Conservation (phyloP, 23 red algal genomes). For the Gracilaria domingensis region DNA sequence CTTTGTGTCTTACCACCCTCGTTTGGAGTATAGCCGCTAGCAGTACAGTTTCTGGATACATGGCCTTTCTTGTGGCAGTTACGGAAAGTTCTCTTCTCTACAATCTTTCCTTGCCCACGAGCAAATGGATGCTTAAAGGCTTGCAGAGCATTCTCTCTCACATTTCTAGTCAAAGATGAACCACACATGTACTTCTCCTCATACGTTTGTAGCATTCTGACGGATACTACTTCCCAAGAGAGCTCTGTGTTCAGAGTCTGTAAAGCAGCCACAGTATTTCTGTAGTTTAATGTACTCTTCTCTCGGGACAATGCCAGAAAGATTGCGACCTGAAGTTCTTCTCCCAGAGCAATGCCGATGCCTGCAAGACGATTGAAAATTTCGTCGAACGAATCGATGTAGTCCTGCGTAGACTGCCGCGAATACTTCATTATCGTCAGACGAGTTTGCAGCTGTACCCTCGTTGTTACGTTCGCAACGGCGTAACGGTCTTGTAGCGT, state of each 20-base stretch:
- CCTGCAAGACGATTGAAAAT: neutral
- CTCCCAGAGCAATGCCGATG: neutral
- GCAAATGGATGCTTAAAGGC: neutral
- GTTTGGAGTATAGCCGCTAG: too few species aligned
- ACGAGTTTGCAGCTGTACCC: neutral
- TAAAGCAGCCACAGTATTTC: neutral
- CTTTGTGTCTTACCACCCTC: too few species aligned
- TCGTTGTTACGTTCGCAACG: neutral
- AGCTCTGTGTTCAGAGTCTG: neutral
- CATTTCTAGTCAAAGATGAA: too few species aligned
- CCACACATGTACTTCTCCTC: neutral
- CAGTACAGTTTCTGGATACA: neutral
- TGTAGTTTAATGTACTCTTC: neutral
- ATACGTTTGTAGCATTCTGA: neutral
- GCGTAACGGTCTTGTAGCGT: slow-evolving; percentile 20
- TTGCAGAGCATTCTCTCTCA: neutral
- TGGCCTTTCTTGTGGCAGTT: neutral
- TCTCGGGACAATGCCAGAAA: neutral
- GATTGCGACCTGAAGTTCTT: neutral
- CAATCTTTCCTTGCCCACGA: neutral
- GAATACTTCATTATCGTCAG: neutral
- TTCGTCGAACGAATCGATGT: neutral
- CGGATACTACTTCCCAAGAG: neutral
- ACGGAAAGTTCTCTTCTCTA: neutral
- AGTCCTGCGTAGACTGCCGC: neutral